Evolutionary conservation across 345 rosid genomes (phyloP).

Genomic region (Lagerstroemia speciosa): DNA sequence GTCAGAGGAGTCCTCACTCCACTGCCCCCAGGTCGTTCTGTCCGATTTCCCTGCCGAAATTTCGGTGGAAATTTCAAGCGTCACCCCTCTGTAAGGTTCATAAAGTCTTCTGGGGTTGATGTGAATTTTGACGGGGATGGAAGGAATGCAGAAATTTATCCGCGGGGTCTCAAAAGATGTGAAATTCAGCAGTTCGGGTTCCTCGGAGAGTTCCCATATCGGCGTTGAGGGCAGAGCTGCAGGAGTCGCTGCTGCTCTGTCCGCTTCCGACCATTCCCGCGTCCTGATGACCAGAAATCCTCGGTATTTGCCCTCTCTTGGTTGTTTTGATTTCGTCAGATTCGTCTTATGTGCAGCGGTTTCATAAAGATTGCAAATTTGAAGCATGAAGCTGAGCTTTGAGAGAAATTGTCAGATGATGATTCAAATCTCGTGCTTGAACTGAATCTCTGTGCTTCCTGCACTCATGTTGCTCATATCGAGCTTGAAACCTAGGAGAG

Average conservation of each 20-base stretch:
- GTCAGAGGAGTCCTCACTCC: not conserved
- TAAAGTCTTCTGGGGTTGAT: not conserved
- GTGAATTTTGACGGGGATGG: constrained; percentile 4
- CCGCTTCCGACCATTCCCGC: too few species aligned
- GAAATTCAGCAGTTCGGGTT: not conserved
- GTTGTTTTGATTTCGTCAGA: constrained; percentile 5
- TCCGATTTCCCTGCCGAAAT: not conserved
- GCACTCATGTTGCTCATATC: not conserved
- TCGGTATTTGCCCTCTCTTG: constrained; percentile 3
- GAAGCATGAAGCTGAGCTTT: too few species aligned
- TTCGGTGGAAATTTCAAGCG: too few species aligned
- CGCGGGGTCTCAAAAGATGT: constrained; percentile 6
- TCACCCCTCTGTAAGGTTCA: not conserved
- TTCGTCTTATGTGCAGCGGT: not conserved
- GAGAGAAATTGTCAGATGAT: too few species aligned
- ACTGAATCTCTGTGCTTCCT: not conserved
- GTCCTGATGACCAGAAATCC: too few species aligned
- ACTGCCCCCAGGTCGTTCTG: not conserved
- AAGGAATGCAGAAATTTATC: constrained; percentile 12
- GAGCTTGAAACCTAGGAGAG: not conserved
- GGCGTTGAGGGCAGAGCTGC: too few species aligned
- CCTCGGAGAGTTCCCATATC: not conserved
- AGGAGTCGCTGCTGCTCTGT: too few species aligned
- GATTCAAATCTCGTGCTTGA: too few species aligned
- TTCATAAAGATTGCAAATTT: too few species aligned